phyloP scores from a whole-genome alignment of 1,284 basidiomycete genomes.

The Naganishia liquefaciens region DNA sequence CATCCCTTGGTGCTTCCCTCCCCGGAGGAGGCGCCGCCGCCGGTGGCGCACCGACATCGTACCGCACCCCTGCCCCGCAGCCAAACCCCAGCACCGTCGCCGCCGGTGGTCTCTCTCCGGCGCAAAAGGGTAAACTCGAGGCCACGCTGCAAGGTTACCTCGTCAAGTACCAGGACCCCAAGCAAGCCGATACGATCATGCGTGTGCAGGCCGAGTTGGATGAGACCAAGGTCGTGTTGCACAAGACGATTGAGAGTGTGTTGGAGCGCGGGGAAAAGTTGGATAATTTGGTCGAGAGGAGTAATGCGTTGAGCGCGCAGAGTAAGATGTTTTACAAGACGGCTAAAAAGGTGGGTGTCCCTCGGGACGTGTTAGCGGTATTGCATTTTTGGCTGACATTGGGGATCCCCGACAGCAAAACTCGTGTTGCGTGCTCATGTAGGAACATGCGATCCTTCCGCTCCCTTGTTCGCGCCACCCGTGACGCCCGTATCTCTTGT shows the following conservation, averaged over 20 bases:
- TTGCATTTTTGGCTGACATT: neutral
- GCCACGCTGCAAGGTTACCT: slow-evolving; percentile 74
- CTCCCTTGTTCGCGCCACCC: neutral
- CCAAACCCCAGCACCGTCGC: slow-evolving; percentile 51
- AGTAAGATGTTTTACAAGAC: slow-evolving; percentile 96
- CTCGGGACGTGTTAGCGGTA: too few relatives aligned
- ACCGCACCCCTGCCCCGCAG: neutral
- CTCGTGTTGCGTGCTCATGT: slow-evolving; percentile 64
- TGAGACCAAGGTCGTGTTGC: slow-evolving; percentile 99
- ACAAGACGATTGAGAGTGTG: slow-evolving; percentile 99
- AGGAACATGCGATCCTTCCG: slow-evolving; percentile 26
- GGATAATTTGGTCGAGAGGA: slow-evolving; percentile 94
- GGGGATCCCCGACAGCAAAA: too few relatives aligned
- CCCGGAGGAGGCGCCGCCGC: slow-evolving; percentile 41
- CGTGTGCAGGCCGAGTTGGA: slow-evolving; percentile 97
- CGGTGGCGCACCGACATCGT: slow-evolving; percentile 37
- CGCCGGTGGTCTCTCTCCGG: slow-evolving; percentile 51
- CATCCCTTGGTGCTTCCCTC: slow-evolving; percentile 64
- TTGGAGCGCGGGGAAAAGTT: slow-evolving; percentile 95
- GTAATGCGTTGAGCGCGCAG: slow-evolving; percentile 83
- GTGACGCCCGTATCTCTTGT: neutral
- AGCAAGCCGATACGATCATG: slow-evolving; percentile 98
- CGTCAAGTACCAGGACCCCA: slow-evolving; percentile 94
- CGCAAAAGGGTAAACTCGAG: slow-evolving; percentile 55
- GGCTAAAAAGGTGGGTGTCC: slow-evolving; percentile 73